phyloP scores from a whole-genome alignment of 768 basidiomycete genomes.

The Pleurotus tuber-regium region DNA sequence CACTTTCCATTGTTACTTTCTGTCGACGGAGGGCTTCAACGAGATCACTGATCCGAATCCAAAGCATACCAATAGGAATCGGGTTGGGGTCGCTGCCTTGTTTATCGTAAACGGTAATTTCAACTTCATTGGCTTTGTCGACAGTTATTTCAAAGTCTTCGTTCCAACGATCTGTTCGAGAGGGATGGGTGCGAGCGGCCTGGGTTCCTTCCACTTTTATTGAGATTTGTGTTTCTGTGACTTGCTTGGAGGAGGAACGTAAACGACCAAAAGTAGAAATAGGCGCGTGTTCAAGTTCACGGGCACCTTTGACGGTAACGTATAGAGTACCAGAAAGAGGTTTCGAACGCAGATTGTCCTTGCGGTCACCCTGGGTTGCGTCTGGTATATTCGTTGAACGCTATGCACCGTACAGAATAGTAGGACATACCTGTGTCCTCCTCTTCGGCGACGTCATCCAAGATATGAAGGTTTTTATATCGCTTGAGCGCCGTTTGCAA shows the following conservation, averaged over 20 bases:
- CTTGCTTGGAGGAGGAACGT: slow-evolving; percentile 78
- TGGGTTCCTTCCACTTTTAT: slow-evolving; percentile 97
- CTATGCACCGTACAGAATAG: slow-evolving; percentile 11
- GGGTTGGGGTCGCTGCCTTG: slow-evolving; percentile 78
- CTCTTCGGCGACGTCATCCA: slow-evolving; percentile 87
- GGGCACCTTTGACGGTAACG: slow-evolving; percentile 84
- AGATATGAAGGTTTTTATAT: slow-evolving; percentile 93
- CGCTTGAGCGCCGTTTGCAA: slow-evolving; percentile 88
- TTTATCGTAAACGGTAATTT: slow-evolving; percentile 94
- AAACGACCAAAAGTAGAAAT: slow-evolving; percentile 52
- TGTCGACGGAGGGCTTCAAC: slow-evolving; percentile 91
- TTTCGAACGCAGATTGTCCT: slow-evolving; percentile 91
- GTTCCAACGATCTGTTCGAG: slow-evolving; percentile 95
- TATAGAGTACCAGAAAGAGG: slow-evolving; percentile 91
- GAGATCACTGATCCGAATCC: slow-evolving; percentile 92
- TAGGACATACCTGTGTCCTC: slow-evolving; percentile 63
- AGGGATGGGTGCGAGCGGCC: slow-evolving; percentile 86
- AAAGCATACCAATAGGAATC: slow-evolving; percentile 89
- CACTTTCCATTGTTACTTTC: slow-evolving; percentile 83
- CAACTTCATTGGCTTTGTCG: slow-evolving; percentile 98
- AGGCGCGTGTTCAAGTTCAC: slow-evolving; percentile 94
- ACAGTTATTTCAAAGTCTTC: slow-evolving; percentile 96
- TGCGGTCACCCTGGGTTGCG: slow-evolving; percentile 77
- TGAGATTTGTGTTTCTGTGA: slow-evolving; percentile 84
- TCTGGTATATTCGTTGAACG: slow-evolving; percentile 21